These are phyloP conservation scores for Mrakia gelida DNA, from an alignment of 768 basidiomycete genomes.

Conservation along the genomic window DNA sequence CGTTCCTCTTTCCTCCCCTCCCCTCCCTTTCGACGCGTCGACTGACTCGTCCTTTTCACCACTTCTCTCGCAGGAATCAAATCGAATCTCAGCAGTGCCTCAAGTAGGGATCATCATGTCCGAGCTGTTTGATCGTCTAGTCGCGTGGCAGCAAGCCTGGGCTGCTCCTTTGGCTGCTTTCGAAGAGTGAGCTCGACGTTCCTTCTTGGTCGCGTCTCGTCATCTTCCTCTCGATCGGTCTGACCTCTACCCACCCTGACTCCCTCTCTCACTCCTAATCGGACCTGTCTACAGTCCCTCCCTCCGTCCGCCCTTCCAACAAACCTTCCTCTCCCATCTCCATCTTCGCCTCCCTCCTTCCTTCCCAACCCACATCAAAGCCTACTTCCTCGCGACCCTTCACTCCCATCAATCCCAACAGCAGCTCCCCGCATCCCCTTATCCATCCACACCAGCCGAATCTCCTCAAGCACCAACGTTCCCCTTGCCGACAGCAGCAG, in stretches of 20 bases:
- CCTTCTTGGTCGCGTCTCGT: not conserved
- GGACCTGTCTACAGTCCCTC: slow-evolving; percentile 8
- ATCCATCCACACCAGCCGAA: slow-evolving; percentile 27
- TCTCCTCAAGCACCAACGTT: slow-evolving; percentile 26
- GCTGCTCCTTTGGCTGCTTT: slow-evolving; percentile 37
- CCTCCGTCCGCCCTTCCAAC: slow-evolving; percentile 31
- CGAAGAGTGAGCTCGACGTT: slow-evolving; percentile 17
- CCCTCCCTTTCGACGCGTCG: not conserved
- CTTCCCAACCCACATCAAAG: slow-evolving; percentile 65
- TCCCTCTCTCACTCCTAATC: not conserved
- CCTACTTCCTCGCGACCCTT: slow-evolving; percentile 36
- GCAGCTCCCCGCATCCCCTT: not conserved
- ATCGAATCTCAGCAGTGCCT: slow-evolving; percentile 46
- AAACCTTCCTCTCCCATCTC: slow-evolving; percentile 65
- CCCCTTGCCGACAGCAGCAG: slow-evolving; percentile 39
- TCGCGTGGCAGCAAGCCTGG: slow-evolving; percentile 75
- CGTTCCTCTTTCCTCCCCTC: not conserved
- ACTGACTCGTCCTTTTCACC: not conserved
- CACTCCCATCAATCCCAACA: slow-evolving; percentile 10
- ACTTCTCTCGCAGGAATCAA: slow-evolving; percentile 2
- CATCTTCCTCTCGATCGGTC: slow-evolving; percentile 38
- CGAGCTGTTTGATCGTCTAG: slow-evolving; percentile 56
- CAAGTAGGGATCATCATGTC: slow-evolving; percentile 53
- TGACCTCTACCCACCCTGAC: slow-evolving; percentile 54
- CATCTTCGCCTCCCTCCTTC: slow-evolving; percentile 66